phyloP scores from a whole-genome alignment of 2,329 filamentous ascomycete genomes.

The Trichophyton mentagrophytes region DNA sequence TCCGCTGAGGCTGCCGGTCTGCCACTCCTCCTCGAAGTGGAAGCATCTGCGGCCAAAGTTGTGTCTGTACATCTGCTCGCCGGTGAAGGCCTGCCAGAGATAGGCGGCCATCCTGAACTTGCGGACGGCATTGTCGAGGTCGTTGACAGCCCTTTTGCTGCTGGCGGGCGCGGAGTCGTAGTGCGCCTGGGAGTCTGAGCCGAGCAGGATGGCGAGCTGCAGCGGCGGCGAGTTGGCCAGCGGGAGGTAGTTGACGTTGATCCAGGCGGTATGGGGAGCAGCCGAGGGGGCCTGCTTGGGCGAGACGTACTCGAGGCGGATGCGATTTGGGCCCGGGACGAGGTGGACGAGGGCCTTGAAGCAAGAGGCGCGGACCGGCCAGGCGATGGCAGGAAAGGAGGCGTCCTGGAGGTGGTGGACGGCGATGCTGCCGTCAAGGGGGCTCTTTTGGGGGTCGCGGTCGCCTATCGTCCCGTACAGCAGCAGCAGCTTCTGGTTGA shows the following conservation, averaged over 20 bases:
- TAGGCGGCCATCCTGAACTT: slow-evolving; percentile 96
- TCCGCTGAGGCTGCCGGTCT: slow-evolving; percentile 62
- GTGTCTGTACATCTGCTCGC: slow-evolving; percentile 89
- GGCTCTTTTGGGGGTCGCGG: slow-evolving; percentile 45
- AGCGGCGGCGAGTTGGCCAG: slow-evolving; percentile 66
- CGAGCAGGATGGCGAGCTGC: slow-evolving; percentile 77
- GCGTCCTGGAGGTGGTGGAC: slow-evolving; percentile 67
- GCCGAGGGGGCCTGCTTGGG: slow-evolving; percentile 58
- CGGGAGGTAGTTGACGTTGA: slow-evolving; percentile 78
- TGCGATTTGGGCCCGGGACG: slow-evolving; percentile 75
- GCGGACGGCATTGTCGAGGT: slow-evolving; percentile 62
- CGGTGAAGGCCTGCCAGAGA: slow-evolving; percentile 92
- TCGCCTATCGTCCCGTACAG: slow-evolving; percentile 68
- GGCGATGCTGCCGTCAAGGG: slow-evolving; percentile 65
- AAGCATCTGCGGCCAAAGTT: slow-evolving; percentile 76
- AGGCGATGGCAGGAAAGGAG: slow-evolving; percentile 64
- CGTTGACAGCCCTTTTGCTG: slow-evolving; percentile 63
- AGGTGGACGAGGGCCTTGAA: slow-evolving; percentile 89
- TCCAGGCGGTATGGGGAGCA: slow-evolving; percentile 60
- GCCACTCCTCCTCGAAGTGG: slow-evolving; percentile 92
- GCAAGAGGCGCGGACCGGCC: slow-evolving; percentile 78
- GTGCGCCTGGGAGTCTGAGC: slow-evolving; percentile 72
- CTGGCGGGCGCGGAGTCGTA: slow-evolving; percentile 60
- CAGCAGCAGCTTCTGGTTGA: slow-evolving; percentile 80
- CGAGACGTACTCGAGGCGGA: slow-evolving; percentile 78